A percentile compares a stretch with the other conserved stretches of the same genome.
Conservation (phyloP, 805 yeast species). For the Lipomyces orientalis region DNA sequence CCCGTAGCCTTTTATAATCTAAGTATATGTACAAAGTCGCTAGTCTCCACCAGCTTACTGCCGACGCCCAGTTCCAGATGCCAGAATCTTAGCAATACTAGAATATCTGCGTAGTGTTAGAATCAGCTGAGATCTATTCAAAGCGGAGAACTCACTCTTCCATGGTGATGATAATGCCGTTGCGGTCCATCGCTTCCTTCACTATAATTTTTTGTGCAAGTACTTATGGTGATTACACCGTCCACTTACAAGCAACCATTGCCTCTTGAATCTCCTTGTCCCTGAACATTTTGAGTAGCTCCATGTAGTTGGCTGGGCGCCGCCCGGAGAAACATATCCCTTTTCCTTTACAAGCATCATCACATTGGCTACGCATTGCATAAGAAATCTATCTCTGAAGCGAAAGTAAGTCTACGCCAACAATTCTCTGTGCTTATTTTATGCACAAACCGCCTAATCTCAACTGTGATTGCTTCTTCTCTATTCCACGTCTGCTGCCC, state of each 20-base stretch:
- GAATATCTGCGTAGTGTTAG: background rate
- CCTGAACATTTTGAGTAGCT: slow-evolving; percentile 20
- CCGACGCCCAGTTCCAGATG: background rate
- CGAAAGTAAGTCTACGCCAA: too few species aligned
- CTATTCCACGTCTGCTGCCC: too few species aligned
- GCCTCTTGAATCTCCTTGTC: slow-evolving; percentile 30
- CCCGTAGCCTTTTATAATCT: background rate
- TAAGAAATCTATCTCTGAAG: too few species aligned
- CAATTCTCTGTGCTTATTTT: too few species aligned
- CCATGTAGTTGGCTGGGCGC: slow-evolving; percentile 17
- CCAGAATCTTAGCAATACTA: background rate
- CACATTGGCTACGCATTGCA: slow-evolving; percentile 22
- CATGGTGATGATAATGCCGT: slow-evolving; percentile 20
- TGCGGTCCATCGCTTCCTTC: slow-evolving; percentile 25
- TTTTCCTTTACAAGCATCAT: slow-evolving; percentile 20
- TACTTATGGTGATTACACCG: background rate
- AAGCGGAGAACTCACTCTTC: slow-evolving; percentile 20
- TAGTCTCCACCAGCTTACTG: background rate
- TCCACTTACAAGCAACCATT: slow-evolving; percentile 21
- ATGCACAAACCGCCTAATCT: too few species aligned
- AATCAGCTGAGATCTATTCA: background rate
- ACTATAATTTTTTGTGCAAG: slow-evolving; percentile 5
- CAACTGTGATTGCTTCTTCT: too few species aligned
- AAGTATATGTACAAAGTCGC: background rate
- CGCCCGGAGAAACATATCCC: slow-evolving; percentile 10